phyloP scores from a whole-genome alignment of 2,329 filamentous ascomycete genomes.

The Fusarium sarcochroum region DNA sequence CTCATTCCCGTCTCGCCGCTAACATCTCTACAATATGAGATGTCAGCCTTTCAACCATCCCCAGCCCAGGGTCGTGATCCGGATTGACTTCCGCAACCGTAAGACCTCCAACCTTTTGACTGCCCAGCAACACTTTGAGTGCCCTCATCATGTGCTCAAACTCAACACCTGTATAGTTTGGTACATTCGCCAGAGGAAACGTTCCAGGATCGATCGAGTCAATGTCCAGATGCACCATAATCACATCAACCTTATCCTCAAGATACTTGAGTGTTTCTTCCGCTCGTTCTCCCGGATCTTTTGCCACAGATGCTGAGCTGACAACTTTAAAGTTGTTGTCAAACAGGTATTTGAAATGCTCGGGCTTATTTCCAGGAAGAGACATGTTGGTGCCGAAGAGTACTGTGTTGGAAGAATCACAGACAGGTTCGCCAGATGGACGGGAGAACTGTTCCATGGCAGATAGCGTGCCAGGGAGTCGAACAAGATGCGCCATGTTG shows the following conservation, averaged over 20 bases:
- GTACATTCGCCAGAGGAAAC: constrained; percentile 41
- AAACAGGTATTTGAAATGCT: constrained; percentile 43
- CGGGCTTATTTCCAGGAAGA: constrained; percentile 36
- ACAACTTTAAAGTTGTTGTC: constrained; percentile 41
- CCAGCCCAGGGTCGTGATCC: constrained; percentile 37
- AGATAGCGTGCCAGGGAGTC: constrained; percentile 17
- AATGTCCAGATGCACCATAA: constrained; percentile 43
- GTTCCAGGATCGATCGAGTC: constrained; percentile 39
- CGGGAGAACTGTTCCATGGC: constrained; percentile 39
- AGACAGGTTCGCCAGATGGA: constrained; percentile 33
- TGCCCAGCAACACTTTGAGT: constrained; percentile 15
- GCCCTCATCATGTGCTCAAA: constrained; percentile 43
- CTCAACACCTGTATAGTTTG: constrained; percentile 38
- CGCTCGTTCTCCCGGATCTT: constrained; percentile 24
- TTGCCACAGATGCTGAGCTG: constrained; percentile 30
- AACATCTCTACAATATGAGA: constrained; percentile 19
- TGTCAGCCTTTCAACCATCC: constrained; percentile 31
- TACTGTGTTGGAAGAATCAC: constrained; percentile 35
- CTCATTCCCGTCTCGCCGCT: neutral
- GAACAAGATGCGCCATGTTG: constrained; percentile 41
- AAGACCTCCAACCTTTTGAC: constrained; percentile 26
- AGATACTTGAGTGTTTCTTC: constrained; percentile 33
- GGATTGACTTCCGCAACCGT: constrained; percentile 42
- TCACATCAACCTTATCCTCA: constrained; percentile 31
- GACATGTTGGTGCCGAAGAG: constrained; percentile 43